phyloP scores from a whole-genome alignment of 2,329 filamentous ascomycete species.

The Albophoma yamanashiensis region DNA sequence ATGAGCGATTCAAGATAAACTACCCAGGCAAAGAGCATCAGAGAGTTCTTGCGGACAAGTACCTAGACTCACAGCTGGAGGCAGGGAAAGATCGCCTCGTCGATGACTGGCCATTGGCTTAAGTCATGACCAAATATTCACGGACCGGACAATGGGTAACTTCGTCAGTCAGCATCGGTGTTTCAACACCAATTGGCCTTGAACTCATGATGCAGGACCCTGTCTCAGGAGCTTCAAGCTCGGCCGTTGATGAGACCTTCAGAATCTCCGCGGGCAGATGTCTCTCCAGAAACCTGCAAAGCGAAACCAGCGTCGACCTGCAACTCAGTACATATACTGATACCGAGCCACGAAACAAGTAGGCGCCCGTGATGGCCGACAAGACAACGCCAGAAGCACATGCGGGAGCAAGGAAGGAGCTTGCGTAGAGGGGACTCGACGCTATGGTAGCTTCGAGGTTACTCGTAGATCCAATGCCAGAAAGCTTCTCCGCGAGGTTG shows the following conservation, averaged over 20 bases:
- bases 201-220: conserved; percentile 4
- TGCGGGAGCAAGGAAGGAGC: background rate
- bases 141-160: conserved; percentile 2
- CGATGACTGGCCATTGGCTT: conserved; percentile 5
- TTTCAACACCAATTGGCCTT: too few relatives aligned
- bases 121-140: background rate
- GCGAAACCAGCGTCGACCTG: background rate
- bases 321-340: background rate
- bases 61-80: background rate
- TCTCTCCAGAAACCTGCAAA: background rate
- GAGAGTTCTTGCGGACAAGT: background rate
- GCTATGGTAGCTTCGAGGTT: too few relatives aligned
- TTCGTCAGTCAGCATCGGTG: conserved; percentile 9
- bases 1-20: too few relatives aligned
- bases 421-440: too few relatives aligned
- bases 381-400: background rate
- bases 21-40: background rate
- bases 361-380: background rate
- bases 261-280: background rate
- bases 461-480: too few relatives aligned
- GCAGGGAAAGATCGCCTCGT: background rate
- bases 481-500: background rate
- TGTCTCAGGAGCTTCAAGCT: background rate
- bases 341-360: background rate
- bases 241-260: background rate